phyloP scores from a whole-genome alignment of 2,329 filamentous ascomycete species.

The Macrophomina phaseolina region DNA sequence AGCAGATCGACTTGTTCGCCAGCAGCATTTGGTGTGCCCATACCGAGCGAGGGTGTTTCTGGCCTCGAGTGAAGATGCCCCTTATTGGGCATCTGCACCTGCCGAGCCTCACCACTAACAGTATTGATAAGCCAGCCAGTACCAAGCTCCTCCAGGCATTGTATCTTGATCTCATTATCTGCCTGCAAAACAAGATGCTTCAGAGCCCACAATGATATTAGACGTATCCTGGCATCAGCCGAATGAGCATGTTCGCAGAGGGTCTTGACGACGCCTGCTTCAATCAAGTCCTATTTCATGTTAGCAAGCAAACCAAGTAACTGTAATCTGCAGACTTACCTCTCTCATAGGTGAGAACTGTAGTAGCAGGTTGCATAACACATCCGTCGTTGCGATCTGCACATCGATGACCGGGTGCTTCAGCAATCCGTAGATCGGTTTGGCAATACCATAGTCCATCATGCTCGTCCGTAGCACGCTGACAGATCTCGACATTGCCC shows the following conservation, averaged over 20 bases:
- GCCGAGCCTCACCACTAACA: constrained; percentile 58
- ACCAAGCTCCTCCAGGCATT: constrained; percentile 77
- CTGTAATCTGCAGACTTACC: constrained; percentile 58
- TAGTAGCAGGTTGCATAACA: constrained; percentile 82
- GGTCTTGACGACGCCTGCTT: constrained; percentile 74
- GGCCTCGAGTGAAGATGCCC: constrained; percentile 35
- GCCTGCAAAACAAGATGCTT: constrained; percentile 85
- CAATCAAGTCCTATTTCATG: constrained; percentile 66
- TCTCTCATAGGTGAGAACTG: constrained; percentile 92
- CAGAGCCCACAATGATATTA: constrained; percentile 90
- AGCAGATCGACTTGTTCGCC: constrained; percentile 66
- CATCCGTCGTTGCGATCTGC: constrained; percentile 82
- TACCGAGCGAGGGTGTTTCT: constrained; percentile 46
- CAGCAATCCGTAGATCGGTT: constrained; percentile 77
- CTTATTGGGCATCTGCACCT: constrained; percentile 43
- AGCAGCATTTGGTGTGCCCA: constrained; percentile 64
- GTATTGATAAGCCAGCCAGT: constrained; percentile 81
- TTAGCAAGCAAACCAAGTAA: constrained; percentile 30
- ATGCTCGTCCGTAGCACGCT: constrained; percentile 83
- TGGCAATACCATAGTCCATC: constrained; percentile 81
- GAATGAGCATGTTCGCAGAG: constrained; percentile 87
- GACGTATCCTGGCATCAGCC: constrained; percentile 74
- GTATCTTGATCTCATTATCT: constrained; percentile 73
- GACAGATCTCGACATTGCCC: constrained; percentile 83
- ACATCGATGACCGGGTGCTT: constrained; percentile 77